Evolutionary conservation across 768 basidiomycete genomes (phyloP), one percentile per base, ranked within the genome.

Genomic region (Phylloporus rhodoxanthus): DNA sequence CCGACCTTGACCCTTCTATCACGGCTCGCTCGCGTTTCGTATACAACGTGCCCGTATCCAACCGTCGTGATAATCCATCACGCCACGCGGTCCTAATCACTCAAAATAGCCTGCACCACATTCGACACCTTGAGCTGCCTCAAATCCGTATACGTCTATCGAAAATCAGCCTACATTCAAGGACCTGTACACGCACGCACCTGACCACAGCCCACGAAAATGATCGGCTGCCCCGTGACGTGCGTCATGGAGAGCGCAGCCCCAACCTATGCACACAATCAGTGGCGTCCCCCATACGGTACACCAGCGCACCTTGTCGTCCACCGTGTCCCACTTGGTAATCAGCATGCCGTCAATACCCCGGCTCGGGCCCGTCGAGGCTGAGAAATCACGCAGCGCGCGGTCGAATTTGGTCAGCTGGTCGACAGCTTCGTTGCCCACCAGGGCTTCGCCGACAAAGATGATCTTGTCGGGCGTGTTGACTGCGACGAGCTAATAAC

Each of bases 181-280:
- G 3, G 33, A 33, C 8, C 21, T 4, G 30, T n/a, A 39, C 14
- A 26, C 42, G 64, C 41, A 66, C 82, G 34, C 56, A 91, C 89
- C 85, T 94, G 93, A 32, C 96, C 96, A 61, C 92, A 96, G 7
- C 96, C 96, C 55, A 99, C 92, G 66, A 99, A 99, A 20, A 97
- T 77, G 70, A 99, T 97, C 15, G 96, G 95, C 64, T 98, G 94
- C 20, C 96, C 95, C 2, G 96, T 98, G 47, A 97, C 91, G 68
- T 96, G 98, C 44, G 95, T 96, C 96, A 99, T 98, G 3, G 92
- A 96, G 45, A 99, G 76, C 8, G 96, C 96, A 7, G 96, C 96
- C 30, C 96, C 96, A 44, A 99, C 95, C 94, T 96, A 23, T 11
- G 5, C 8, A 47, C 8, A 47, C 37, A 61, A 29, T 49, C 39